Conservation (phyloP, 306 rosid genomes). For the Cicer yamashitae region DNA sequence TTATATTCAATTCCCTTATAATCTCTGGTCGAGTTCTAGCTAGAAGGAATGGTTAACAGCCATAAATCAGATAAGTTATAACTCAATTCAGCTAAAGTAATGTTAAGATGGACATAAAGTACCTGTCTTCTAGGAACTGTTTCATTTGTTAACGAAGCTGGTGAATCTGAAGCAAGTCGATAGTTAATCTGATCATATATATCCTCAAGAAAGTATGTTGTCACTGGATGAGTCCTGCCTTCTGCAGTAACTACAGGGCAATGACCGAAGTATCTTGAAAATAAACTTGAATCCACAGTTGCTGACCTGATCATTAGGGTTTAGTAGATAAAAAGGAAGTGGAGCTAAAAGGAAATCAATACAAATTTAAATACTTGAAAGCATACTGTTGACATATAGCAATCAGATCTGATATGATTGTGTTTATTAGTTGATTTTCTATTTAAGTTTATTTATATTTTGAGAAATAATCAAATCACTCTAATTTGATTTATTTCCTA, state of each 20-base stretch:
- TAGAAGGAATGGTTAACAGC: neutral
- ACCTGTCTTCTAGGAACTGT: constrained; percentile 64
- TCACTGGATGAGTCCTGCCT: constrained; percentile 94
- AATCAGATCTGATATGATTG: too few relatives aligned
- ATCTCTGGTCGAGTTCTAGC: neutral
- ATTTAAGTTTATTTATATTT: too few relatives aligned
- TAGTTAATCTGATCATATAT: constrained; percentile 75
- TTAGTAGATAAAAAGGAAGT: constrained; percentile 24
- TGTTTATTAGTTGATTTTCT: too few relatives aligned
- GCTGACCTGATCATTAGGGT: constrained; percentile 75
- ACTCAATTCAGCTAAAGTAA: constrained; percentile 21
- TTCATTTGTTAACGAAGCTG: constrained; percentile 68
- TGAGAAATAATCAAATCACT: too few relatives aligned
- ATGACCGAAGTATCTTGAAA: constrained; percentile 82
- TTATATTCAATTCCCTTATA: constrained; percentile 2
- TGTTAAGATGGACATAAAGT: constrained; percentile 28
- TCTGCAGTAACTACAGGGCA: constrained; percentile 94
- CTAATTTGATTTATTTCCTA: too few relatives aligned
- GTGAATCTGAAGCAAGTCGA: constrained; percentile 84
- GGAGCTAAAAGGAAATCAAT: constrained; percentile 25
- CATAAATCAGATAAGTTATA: constrained; percentile 34
- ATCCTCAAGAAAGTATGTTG: constrained; percentile 87
- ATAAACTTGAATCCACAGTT: constrained; percentile 90
- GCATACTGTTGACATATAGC: too few relatives aligned
- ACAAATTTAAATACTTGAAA: constrained; percentile 23